Base-by-base conservation (phyloP, 768 basidiomycete genomes). In the Pisolithus tinctorius region DNA sequence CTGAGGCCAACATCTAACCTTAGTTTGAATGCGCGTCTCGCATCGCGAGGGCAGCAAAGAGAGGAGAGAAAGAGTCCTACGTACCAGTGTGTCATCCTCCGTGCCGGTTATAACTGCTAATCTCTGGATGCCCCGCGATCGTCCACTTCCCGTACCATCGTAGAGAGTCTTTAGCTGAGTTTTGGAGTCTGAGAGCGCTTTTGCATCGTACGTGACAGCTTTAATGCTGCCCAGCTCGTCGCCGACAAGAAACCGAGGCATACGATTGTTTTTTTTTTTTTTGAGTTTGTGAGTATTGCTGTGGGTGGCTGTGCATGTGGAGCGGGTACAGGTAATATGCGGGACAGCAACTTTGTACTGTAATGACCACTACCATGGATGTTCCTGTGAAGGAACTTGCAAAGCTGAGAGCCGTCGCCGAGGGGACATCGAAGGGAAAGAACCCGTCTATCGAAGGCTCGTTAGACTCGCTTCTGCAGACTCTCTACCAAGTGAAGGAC, bases 221-320 rank as follows among this genome's bases (percentile, higher is more conserved):
- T 90, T 90, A 52, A 91, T 77, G 51, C 78, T 80, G 17, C 89
- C 90, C 30, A 87, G 80, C 56, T 88, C 84, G 69, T 92, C 90
- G 55, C 87, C 90, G 42, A 81, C 66, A 47, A 88, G 69, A 68
- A 90, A 89, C 52, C 77, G 78, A 63, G 80, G 70, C 84, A 87
- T 88, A 14, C 17, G n/a, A 41, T n/a, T 20, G 16, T 47, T 31
- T 31, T 36, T 47, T n/a, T n/a, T n/a, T 20, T 20, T 20, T 20
- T 20, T 1, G 20, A 20, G 20, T 36, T 46, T 20, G 27, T n/a
- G 43, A 29, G 25, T 26, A 16, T 25, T 34, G 47, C 52, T 7
- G 8, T 2, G 5, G 17, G 31, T 47, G 30, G 45, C 6, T 45
- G 43, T 45, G 43, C 26, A 16, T 17, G 27, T 17, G 27, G 16